Evolutionary conservation across 495 filamentous ascomycete genomes (phyloP).

Genomic region (Gamarada debralockiae): DNA sequence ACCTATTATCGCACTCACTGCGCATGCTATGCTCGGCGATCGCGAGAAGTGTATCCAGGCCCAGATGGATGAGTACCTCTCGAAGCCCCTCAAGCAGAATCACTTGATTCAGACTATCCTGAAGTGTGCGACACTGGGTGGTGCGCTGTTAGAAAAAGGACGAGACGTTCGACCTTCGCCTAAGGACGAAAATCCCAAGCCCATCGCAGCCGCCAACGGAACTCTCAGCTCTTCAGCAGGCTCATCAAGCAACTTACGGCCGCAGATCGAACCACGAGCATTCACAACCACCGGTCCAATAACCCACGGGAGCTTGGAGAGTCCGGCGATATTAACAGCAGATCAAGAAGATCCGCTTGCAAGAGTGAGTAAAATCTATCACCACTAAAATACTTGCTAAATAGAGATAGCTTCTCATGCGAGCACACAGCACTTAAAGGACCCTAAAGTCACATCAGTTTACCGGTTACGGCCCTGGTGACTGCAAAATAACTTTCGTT

Average conservation of each 20-base stretch:
- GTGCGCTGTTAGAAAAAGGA: slow-evolving; percentile 74
- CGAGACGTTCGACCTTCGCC: slow-evolving; percentile 55
- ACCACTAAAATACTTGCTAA: slow-evolving; percentile 21
- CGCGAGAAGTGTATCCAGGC: slow-evolving; percentile 97
- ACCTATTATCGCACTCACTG: slow-evolving; percentile 95
- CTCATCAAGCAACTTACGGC: slow-evolving; percentile 8
- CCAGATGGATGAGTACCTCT: slow-evolving; percentile 99
- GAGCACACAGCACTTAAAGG: slow-evolving; percentile 46
- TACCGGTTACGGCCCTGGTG: not conserved
- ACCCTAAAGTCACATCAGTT: not conserved
- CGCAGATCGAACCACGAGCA: slow-evolving; percentile 47
- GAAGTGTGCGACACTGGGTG: slow-evolving; percentile 90
- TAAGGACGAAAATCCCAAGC: slow-evolving; percentile 45
- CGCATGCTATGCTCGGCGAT: slow-evolving; percentile 98
- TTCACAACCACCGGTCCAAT: slow-evolving; percentile 61
- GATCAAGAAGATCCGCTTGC: slow-evolving; percentile 67
- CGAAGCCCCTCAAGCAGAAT: slow-evolving; percentile 96
- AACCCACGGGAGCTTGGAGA: slow-evolving; percentile 47
- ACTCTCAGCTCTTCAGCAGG: not conserved
- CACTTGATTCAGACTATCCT: slow-evolving; percentile 98
- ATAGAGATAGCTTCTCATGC: slow-evolving; percentile 38
- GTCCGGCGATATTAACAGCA: slow-evolving; percentile 55
- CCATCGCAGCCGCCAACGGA: slow-evolving; percentile 6
- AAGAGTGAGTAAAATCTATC: slow-evolving; percentile 53
- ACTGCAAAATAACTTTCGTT: not conserved